Percentiles rank a stretch among this genome's conserved stretches.
Evolutionary conservation across 441 rosid genomes (phyloP).

Genomic region (Croton laevigatus): DNA sequence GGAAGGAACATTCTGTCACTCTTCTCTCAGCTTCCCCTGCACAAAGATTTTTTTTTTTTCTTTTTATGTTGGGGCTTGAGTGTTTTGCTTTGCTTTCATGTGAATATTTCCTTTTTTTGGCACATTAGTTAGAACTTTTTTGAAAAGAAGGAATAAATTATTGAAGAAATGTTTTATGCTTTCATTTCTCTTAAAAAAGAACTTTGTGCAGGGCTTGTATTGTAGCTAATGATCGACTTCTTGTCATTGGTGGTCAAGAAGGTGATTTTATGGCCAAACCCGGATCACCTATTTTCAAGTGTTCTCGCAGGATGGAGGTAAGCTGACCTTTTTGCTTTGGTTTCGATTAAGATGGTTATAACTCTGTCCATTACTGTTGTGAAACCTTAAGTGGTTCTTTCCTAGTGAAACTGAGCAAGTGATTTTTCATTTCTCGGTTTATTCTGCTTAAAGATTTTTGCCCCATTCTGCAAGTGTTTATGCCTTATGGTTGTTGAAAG

Average conservation of each 20-base stretch:
- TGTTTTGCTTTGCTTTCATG: neutral
- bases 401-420: neutral
- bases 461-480: neutral
- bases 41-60: too few species aligned
- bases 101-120: neutral
- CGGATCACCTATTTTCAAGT: slow-evolving; percentile 96
- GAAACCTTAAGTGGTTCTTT: neutral
- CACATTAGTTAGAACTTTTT: neutral
- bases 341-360: neutral
- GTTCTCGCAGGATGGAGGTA: slow-evolving; percentile 90
- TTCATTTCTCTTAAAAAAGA: neutral
- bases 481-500: neutral
- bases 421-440: neutral
- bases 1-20: neutral
- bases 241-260: slow-evolving; percentile 92
- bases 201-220: slow-evolving; percentile 59
- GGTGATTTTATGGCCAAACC: slow-evolving; percentile 99
- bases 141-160: neutral
- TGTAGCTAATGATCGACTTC: slow-evolving; percentile 66
- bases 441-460: neutral
- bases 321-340: neutral
- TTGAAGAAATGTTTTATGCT: neutral
- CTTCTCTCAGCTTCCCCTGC: neutral
- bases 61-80: too few species aligned
- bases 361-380: neutral